Evolutionary conservation across 2,329 filamentous ascomycete genomes (phyloP).

Genomic region (Rhynchosporium secalis): DNA sequence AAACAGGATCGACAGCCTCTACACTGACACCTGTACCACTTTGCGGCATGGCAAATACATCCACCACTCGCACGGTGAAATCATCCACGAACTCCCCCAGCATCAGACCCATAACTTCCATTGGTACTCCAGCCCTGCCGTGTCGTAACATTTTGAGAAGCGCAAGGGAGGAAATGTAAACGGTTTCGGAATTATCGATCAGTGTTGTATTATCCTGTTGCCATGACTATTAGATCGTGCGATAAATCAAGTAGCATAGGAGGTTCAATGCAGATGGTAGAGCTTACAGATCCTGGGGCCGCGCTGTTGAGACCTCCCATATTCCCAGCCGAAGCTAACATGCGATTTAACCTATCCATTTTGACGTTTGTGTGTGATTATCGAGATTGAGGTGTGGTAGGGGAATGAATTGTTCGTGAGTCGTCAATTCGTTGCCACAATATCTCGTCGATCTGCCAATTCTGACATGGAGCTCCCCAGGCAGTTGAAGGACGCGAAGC

Average conservation of each 20-base stretch:
- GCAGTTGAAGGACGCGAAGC: conserved; percentile 18
- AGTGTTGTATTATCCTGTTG: conserved; percentile 81
- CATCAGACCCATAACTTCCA: conserved; percentile 99
- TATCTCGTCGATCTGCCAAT: conserved; percentile 14
- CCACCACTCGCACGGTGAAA: conserved; percentile 96
- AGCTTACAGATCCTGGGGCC: conserved; percentile 60
- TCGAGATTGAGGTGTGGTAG: conserved; percentile 3
- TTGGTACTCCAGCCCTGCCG: conserved; percentile 93
- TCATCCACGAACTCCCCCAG: conserved; percentile 98
- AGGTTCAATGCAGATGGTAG: conserved; percentile 17
- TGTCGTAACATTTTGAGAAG: conserved; percentile 98
- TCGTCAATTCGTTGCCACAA: conserved; percentile 28
- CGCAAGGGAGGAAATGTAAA: conserved; percentile 97
- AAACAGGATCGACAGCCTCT: conserved; percentile 96
- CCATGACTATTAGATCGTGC: background rate
- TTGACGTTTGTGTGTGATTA: conserved; percentile 16
- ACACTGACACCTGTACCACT: conserved; percentile 98
- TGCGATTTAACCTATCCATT: conserved; percentile 91
- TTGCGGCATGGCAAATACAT: conserved; percentile 99
- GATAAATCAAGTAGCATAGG: background rate
- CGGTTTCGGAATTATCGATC: conserved; percentile 98
- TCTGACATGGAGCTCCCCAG: conserved; percentile 20
- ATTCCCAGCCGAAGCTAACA: conserved; percentile 75
- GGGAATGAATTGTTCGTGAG: conserved; percentile 12
- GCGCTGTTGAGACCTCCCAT: conserved; percentile 60